Evolutionary conservation across 164 flowering plant genomes (phyloP), one percentile per base, ranked within the genome.

Genomic region (Houttuynia cordata): DNA sequence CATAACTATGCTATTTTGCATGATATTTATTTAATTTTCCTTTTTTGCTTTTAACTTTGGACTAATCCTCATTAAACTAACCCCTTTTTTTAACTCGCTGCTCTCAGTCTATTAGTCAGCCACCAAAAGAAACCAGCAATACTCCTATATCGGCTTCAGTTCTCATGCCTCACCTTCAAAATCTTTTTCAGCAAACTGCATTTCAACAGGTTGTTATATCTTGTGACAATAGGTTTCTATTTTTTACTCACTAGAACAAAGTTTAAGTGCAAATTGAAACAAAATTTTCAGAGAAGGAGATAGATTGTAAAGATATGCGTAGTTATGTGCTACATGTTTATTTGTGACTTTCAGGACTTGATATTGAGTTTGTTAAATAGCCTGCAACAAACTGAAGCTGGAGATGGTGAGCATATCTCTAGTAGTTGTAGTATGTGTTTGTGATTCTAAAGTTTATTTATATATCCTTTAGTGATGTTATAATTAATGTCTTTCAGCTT

Each of bases 161-260:
- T 73, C 80, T 94, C 57, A 70, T 81, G 84, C 85, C 95, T 72
- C 95, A 91, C 60, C 91, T 94, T 68, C 97, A 90, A 73, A 91
- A 81, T 77, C 87, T 94, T 66, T 79, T 86, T 50, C 96, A 88
- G 78, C 99, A 94, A 73, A 85, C 95, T 22, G 73, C 95, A 34
- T 58, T 86, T 67, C 99, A 94, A 69, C 97, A 91, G 79, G 99
- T 88, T 37, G 18, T 50, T 42, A 24, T 37, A 13, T 12, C 17
- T 45, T 10, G 49, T 12, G 49, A 2, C 37, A 30, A 30, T 30
- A 6, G 37, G 6, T 2, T 30, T 2, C 2, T 30, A 30, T 30
- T 2, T 30, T 30, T 30, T 30, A 30, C 37, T 30, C 37, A 30
- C 37, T 30, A 30, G 37, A 30, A 30, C 37, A 30, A 2, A 30